Percentiles rank a stretch among this genome's conserved stretches.
These are phyloP conservation scores for Lotmaria passim DNA, from an alignment of 208 protist genomes.

Conservation along the genomic window DNA sequence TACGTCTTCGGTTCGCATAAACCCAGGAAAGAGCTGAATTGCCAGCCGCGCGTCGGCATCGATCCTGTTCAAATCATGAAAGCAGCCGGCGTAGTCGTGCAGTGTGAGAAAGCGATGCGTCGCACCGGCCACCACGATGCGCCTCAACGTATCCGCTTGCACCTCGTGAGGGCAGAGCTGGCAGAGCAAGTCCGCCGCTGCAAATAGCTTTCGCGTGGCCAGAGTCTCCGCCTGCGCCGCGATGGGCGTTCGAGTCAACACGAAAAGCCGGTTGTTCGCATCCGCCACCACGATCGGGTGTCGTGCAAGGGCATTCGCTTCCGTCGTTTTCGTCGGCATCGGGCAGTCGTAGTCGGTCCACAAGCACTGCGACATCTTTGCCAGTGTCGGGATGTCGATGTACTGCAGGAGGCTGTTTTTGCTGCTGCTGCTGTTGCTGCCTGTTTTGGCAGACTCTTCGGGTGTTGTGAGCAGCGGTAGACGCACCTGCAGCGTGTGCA, in stretches of 20 bases:
- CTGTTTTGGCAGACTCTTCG: not conserved
- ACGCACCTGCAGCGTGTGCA: conserved; percentile 55
- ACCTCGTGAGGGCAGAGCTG: conserved; percentile 67
- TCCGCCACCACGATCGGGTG: conserved; percentile 44
- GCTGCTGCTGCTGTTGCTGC: conserved; percentile 1
- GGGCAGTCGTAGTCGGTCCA: conserved; percentile 59
- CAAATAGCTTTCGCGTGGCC: conserved; percentile 33
- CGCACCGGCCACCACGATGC: conserved; percentile 42
- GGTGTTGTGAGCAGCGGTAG: conserved; percentile 59
- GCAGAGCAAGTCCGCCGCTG: conserved; percentile 54
- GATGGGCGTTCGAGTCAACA: conserved; percentile 41
- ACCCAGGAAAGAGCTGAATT: conserved; percentile 51
- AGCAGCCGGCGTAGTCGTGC: conserved; percentile 42
- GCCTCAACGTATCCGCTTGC: conserved; percentile 25
- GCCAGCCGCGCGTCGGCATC: conserved; percentile 53
- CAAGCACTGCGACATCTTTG: conserved; percentile 40
- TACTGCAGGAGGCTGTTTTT: conserved; percentile 26
- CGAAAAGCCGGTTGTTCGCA: conserved; percentile 37
- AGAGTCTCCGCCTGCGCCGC: conserved; percentile 39
- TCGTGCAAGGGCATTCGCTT: conserved; percentile 27
- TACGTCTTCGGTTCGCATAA: not conserved
- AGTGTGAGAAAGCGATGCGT: conserved; percentile 46
- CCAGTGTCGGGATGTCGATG: conserved; percentile 19
- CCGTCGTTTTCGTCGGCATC: conserved; percentile 32
- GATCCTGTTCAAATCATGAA: conserved; percentile 50